A percentile compares a stretch with the other conserved stretches of the same genome.
These are phyloP conservation scores for Leucocoprinus sp. DNA, from an alignment of 768 basidiomycete genomes.

Conservation along the genomic window DNA sequence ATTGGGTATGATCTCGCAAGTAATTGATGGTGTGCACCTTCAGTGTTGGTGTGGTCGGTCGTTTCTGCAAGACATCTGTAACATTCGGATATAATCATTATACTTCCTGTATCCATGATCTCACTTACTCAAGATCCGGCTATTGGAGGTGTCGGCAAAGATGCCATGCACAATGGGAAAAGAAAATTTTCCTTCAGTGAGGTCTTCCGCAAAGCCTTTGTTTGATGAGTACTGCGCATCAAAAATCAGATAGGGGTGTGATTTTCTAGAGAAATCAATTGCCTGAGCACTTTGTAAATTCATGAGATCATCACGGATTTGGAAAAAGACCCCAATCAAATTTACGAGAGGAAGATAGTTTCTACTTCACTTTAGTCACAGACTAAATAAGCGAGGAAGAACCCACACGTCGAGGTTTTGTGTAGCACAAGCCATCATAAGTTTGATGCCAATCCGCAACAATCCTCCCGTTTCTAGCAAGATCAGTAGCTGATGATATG, in stretches of 20 bases:
- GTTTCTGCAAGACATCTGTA: conserved; percentile 82
- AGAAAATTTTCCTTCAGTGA: conserved; percentile 96
- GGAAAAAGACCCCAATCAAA: conserved; percentile 89
- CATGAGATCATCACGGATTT: conserved; percentile 97
- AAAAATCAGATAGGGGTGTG: background rate
- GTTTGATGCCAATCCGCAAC: conserved; percentile 84
- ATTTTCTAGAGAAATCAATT: conserved; percentile 9
- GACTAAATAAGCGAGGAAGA: background rate
- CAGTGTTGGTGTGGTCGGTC: conserved; percentile 71
- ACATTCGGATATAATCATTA: background rate
- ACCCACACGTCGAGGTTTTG: conserved; percentile 51
- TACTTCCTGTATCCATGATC: background rate
- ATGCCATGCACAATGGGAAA: conserved; percentile 93
- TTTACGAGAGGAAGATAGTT: conserved; percentile 92
- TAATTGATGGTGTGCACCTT: conserved; percentile 78
- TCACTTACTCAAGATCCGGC: conserved; percentile 73
- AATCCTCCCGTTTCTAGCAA: conserved; percentile 85
- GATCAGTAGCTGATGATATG: background rate
- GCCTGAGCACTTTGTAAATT: conserved; percentile 86
- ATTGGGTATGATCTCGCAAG: conserved; percentile 65
- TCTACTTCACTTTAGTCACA: conserved; percentile 28
- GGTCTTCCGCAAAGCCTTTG: conserved; percentile 88
- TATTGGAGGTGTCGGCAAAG: conserved; percentile 65
- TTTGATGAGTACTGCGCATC: conserved; percentile 63
- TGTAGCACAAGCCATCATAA: conserved; percentile 90